A percentile compares a stretch with the other conserved stretches of the same genome.
Evolutionary conservation across 495 filamentous ascomycete genomes (phyloP).

Genomic region (Delitschia confertaspora): DNA sequence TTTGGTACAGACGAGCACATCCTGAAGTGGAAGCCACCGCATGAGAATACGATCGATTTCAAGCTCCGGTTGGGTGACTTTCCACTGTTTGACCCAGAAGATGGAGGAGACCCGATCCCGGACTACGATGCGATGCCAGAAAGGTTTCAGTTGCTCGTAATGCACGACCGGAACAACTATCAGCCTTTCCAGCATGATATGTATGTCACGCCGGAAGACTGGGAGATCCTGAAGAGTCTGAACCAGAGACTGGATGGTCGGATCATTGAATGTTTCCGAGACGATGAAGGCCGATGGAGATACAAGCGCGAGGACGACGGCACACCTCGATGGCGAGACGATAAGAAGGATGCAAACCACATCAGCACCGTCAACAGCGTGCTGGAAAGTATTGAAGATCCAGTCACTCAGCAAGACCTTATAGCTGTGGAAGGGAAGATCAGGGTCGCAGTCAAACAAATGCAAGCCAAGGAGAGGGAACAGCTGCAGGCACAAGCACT

Average conservation of each 20-base stretch:
- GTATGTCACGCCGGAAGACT: slow-evolving; percentile 63
- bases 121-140: slow-evolving; percentile 55
- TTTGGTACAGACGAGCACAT: slow-evolving; percentile 87
- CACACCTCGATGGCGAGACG: slow-evolving; percentile 69
- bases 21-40: slow-evolving; percentile 90
- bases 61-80: slow-evolving; percentile 63
- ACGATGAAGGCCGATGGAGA: slow-evolving; percentile 64
- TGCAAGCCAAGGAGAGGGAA: slow-evolving; percentile 6
- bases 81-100: slow-evolving; percentile 58
- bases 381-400: slow-evolving; percentile 71
- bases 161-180: slow-evolving; percentile 50
- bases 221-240: slow-evolving; percentile 68
- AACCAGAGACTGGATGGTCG: slow-evolving; percentile 65
- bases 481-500: neutral
- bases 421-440: slow-evolving; percentile 54
- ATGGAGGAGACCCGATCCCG: slow-evolving; percentile 35
- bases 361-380: slow-evolving; percentile 70
- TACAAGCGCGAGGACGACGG: slow-evolving; percentile 43
- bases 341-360: slow-evolving; percentile 87
- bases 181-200: slow-evolving; percentile 50
- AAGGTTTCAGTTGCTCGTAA: slow-evolving; percentile 46
- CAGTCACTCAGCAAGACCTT: slow-evolving; percentile 57
- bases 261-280: slow-evolving; percentile 81
- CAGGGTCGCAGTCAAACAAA: slow-evolving; percentile 39
- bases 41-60: slow-evolving; percentile 93